A percentile compares a stretch with the other conserved stretches of the same genome.
Conservation (phyloP, 164 flowering plant species). For the Vitis vinifera region DNA sequence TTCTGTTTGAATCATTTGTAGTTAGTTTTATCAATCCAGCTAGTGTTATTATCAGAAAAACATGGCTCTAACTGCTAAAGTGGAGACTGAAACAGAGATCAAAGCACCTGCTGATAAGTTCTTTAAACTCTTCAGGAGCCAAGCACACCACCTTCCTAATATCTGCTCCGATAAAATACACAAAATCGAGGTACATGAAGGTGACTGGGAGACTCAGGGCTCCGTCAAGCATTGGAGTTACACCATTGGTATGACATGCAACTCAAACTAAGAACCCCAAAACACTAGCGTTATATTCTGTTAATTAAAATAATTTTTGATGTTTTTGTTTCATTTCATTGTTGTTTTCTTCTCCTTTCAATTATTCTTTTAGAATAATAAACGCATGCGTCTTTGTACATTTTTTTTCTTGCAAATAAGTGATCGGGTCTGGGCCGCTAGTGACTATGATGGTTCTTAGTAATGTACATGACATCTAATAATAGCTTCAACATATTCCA, state of each 20-base stretch:
- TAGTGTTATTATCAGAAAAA: too few species aligned
- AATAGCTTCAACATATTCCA: not conserved
- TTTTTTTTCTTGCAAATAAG: too few species aligned
- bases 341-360: not conserved
- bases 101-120: conserved; percentile 10
- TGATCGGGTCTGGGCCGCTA: too few species aligned
- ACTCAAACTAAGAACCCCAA: too few species aligned
- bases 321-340: not conserved
- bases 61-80: too few species aligned
- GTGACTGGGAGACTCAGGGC: conserved; percentile 17
- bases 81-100: conserved; percentile 7
- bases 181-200: conserved; percentile 11
- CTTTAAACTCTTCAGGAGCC: not conserved
- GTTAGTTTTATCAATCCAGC: too few species aligned
- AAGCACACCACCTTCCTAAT: not conserved
- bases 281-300: too few species aligned
- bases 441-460: too few species aligned
- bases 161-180: not conserved
- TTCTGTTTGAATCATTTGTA: too few species aligned
- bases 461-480: too few species aligned
- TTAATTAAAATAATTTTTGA: conserved; percentile 1
- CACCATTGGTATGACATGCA: conserved; percentile 10
- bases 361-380: too few species aligned
- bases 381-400: too few species aligned
- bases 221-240: conserved; percentile 16